Conservation (phyloP, 2,329 filamentous ascomycete species). For the Falciphora oryzae region DNA sequence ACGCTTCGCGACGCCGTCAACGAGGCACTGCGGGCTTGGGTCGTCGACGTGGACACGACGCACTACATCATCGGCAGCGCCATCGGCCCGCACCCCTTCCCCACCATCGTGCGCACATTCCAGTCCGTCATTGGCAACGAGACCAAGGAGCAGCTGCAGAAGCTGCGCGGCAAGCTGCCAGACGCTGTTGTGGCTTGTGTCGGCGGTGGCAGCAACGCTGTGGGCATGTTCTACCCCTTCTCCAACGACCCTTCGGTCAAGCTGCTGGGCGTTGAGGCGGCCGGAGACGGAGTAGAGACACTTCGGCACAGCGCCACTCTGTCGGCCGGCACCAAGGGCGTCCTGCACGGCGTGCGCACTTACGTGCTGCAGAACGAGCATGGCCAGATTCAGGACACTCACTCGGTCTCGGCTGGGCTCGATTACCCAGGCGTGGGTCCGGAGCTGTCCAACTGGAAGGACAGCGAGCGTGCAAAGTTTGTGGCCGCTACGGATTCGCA, state of each 20-base stretch:
- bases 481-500: conserved; percentile 87
- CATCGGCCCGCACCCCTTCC: conserved; percentile 96
- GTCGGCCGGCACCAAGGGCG: conserved; percentile 79
- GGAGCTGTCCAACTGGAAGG: conserved; percentile 90
- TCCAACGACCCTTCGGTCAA: conserved; percentile 77
- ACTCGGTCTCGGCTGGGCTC: conserved; percentile 92
- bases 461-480: conserved; percentile 78
- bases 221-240: conserved; percentile 98
- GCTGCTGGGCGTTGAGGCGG: conserved; percentile 89
- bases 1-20: conserved; percentile 88
- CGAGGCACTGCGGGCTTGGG: conserved; percentile 91
- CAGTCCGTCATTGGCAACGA: conserved; percentile 94
- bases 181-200: conserved; percentile 97
- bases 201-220: conserved; percentile 89
- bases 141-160: conserved; percentile 86
- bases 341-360: conserved; percentile 91
- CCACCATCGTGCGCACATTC: conserved; percentile 95
- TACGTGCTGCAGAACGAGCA: conserved; percentile 91
- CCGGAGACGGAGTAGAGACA: conserved; percentile 87
- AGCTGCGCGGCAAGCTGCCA: conserved; percentile 79
- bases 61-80: conserved; percentile 98
- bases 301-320: conserved; percentile 81
- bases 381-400: conserved; percentile 90
- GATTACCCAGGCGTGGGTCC: conserved; percentile 97
- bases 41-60: conserved; percentile 84